Conservation (phyloP, 345 rosid genomes). For the Pelargonium nanum region DNA sequence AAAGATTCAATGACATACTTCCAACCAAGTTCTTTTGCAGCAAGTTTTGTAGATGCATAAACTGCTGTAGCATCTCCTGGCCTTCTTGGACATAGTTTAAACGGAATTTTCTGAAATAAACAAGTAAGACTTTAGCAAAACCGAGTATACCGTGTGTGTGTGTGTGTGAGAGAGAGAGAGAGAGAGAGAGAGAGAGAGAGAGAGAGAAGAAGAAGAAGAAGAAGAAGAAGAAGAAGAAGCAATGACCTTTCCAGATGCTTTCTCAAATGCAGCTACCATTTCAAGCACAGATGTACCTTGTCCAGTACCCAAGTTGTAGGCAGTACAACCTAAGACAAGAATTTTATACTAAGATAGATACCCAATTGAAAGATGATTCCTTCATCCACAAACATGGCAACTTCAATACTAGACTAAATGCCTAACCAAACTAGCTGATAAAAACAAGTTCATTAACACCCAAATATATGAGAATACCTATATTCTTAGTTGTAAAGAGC, state of each 20-base stretch:
- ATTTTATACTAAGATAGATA: background rate
- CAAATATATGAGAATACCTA: conserved; percentile 29
- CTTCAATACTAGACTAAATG: background rate
- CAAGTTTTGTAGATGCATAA: conserved; percentile 66
- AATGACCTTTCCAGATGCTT: conserved; percentile 73
- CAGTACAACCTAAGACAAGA: conserved; percentile 53
- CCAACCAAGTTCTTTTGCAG: conserved; percentile 84
- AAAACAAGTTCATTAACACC: background rate
- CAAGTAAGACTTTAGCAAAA: background rate
- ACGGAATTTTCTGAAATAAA: conserved; percentile 64
- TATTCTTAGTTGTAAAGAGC: conserved; percentile 42
- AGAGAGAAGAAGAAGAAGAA: background rate
- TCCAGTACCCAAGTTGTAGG: conserved; percentile 89
- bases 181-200: background rate
- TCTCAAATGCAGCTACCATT: conserved; percentile 92
- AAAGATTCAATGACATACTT: conserved; percentile 38
- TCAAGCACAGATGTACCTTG: conserved; percentile 76
- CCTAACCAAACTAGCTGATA: background rate
- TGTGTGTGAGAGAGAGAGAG: background rate
- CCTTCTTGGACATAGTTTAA: conserved; percentile 71
- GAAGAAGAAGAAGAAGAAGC: background rate
- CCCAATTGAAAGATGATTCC: background rate
- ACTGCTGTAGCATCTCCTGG: conserved; percentile 91
- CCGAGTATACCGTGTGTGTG: background rate
- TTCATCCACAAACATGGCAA: background rate